Base-by-base conservation (phyloP, 345 rosid species). In the Bruguiera sexangula region DNA sequence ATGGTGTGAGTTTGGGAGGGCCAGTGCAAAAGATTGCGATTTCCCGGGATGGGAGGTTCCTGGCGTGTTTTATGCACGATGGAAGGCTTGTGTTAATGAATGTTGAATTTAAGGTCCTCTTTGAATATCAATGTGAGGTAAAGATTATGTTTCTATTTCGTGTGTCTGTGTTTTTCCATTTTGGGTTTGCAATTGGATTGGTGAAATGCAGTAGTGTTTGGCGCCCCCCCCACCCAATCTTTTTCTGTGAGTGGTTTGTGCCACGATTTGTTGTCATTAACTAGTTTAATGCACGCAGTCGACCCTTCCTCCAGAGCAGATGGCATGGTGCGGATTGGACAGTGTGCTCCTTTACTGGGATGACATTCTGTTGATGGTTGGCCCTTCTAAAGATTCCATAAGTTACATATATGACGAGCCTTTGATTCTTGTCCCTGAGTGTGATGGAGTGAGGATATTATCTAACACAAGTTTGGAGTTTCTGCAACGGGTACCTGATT, bases 311-410 rank as follows among this genome's bases (percentile, higher is more conserved):
- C 99, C 99, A 0, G 88, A 85, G 83, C 99, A 95, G 82, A 78
- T 95, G 80, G 96, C 94, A 27, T 95, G 99, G 97, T 95, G 99
- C 82, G 99, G 94, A 75, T 81, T 92, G 92, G 99, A 95, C 65
- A 92, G 88, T 32, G 83, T 95, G 66, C 84, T 95, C 11, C 91
- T 92, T 50, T 90, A 90, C 79, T 89, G 96, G 96, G 98, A 95
- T 83, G 97, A 92, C 80, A 80, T 87, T 83, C 82, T 92, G 59
- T 76, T 90, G 87, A 90, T 95, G 98, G 99, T 95, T 54, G 99
- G 96, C 55, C 98, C 99, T 73, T 72, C 74, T 70, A 91, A 90
- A 75, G 96, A 89, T 62, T 92, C 91, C 20, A 86, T 90, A 56
- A 85, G 86, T 27, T 95, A 92, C 76, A 74, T 90, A 67, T 92